Evolutionary conservation across 805 yeast genomes (phyloP).

Genomic region (Torulaspora delbrueckii): DNA sequence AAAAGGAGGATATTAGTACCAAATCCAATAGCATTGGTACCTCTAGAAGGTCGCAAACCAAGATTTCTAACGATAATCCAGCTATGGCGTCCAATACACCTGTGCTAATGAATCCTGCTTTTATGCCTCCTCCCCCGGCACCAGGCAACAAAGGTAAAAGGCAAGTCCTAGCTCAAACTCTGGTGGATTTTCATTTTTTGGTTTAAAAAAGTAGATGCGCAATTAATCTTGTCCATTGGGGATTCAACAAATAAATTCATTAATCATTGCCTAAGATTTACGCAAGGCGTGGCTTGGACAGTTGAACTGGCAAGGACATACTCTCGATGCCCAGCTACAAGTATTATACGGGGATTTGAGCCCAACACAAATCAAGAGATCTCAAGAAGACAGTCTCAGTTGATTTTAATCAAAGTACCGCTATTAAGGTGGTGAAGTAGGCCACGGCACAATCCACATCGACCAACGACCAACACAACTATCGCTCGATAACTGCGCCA

Average conservation of each 20-base stretch:
- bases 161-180: constrained; percentile 4
- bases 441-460: constrained; percentile 52
- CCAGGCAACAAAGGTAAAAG: constrained; percentile 12
- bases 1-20: constrained; percentile 7
- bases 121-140: constrained; percentile 15
- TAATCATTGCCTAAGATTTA: no score
- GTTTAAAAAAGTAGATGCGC: constrained; percentile 16
- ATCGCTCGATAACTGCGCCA: not conserved
- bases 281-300: no score
- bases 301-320: no score
- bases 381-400: constrained; percentile 33
- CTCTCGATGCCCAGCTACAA: not conserved
- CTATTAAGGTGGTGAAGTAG: constrained; percentile 44
- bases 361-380: not conserved
- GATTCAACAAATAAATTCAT: no score
- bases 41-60: constrained; percentile 6
- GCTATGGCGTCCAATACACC: constrained; percentile 7
- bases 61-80: constrained; percentile 5
- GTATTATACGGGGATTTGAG: not conserved
- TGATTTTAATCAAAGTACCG: constrained; percentile 35
- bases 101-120: constrained; percentile 18
- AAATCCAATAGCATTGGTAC: not conserved
- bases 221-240: no score
- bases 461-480: constrained; percentile 30
- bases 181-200: constrained; percentile 21